Base-by-base conservation (phyloP, 2,329 filamentous ascomycete species). In the Atkinsonella hypoxylon region DNA sequence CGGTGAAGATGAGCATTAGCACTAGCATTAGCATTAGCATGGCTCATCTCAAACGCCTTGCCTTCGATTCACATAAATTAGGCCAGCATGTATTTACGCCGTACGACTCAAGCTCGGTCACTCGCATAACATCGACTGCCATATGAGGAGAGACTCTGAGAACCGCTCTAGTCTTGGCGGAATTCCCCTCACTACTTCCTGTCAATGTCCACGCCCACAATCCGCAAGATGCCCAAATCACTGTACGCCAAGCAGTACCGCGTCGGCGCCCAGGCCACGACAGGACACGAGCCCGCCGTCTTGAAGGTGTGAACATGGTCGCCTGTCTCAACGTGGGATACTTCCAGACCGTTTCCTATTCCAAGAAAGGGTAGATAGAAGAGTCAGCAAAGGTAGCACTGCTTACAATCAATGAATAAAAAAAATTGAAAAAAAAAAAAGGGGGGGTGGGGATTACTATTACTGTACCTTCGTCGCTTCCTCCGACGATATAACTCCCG, bases 261-360 rank as follows among this genome's bases (percentile, higher is more conserved):
- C 41, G 77, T 82, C 2, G 87, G 87, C 56, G 87, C 85, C 86
- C 86, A 90, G 2, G 83, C 78, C 8, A 89, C 83, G 11, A 85
- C 75, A 1, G 81, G 78, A 50, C 78, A 81, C 12, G 82, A 70
- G 20, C 79, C 76, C 1, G 73, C 71, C 10, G 85, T 84, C 64
- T 88, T 87, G 56, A 89, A 76, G 2, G 76, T 85, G 62, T 87
- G 77, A 13, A 89, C 76, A 56, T 80, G 76, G 43, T 89, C 85
- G 20, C 86, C 86, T 3, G 81, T 84, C 64, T 90, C 86, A 1
- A 81, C 78, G 61, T 89, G 85, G 18, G 78, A 80, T 41, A 89
- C 78, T 46, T 87, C 79, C 31, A 90, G 65, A 10, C 83, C 82
- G 50, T 77, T 67, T 26, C 79, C 76, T 77, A 51, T 26, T n/a